Conservation (phyloP, 306 rosid species). For the Biancaea sappan region DNA sequence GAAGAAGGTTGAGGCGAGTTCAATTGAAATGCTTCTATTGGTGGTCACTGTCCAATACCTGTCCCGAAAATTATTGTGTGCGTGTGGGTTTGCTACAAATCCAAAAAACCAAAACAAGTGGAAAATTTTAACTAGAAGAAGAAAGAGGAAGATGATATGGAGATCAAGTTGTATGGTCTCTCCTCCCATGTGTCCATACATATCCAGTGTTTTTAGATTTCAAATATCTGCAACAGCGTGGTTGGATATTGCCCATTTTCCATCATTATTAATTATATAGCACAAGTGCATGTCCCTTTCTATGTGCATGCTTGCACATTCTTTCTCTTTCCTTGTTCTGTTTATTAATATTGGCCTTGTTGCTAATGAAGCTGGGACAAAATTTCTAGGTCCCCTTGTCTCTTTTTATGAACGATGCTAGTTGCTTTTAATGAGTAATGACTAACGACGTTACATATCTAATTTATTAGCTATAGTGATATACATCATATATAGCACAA, state of each 20-base stretch:
- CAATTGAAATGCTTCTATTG: too few species aligned
- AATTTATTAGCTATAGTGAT: too few species aligned
- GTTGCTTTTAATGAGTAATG: too few species aligned
- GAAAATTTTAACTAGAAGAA: background rate
- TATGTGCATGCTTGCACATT: background rate
- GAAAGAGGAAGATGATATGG: background rate
- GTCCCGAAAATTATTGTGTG: slow-evolving; percentile 10
- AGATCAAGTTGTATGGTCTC: background rate
- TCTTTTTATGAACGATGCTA: too few species aligned
- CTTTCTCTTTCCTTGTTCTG: background rate
- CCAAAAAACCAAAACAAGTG: slow-evolving; percentile 11
- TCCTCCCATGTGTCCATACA: background rate
- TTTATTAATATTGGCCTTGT: too few species aligned
- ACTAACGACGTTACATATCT: too few species aligned
- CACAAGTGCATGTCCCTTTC: slow-evolving; percentile 23
- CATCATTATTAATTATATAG: background rate
- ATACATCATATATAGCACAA: too few species aligned
- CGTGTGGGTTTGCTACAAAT: slow-evolving; percentile 18
- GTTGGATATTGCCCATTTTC: background rate
- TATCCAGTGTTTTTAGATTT: background rate
- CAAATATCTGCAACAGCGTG: background rate
- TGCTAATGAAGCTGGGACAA: too few species aligned
- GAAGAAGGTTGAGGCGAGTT: too few species aligned
- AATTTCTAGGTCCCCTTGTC: too few species aligned
- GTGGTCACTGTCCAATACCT: background rate